phyloP scores from a whole-genome alignment of 306 rosid species.

The Begonia fuchsioides region DNA sequence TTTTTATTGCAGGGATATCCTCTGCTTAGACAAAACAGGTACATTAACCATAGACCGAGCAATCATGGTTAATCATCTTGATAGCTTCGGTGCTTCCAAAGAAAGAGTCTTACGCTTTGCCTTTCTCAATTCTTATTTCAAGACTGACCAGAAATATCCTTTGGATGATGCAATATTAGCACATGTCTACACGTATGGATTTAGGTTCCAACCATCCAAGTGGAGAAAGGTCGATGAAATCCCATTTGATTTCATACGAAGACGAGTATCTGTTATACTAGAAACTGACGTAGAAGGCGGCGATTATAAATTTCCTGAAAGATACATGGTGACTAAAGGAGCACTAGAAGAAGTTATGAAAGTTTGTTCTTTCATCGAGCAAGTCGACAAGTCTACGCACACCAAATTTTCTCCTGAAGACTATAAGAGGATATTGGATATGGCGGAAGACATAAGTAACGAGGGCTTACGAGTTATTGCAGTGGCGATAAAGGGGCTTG shows the following conservation, averaged over 20 bases:
- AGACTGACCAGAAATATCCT: constrained; percentile 77
- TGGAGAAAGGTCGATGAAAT: constrained; percentile 70
- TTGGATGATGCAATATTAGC: constrained; percentile 70
- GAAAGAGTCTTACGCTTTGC: constrained; percentile 55
- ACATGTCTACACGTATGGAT: constrained; percentile 59
- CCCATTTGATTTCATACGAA: constrained; percentile 76
- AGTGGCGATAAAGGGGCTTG: constrained; percentile 61
- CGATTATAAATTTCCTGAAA: constrained; percentile 15
- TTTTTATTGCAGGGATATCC: constrained; percentile 47
- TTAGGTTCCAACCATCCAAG: constrained; percentile 63
- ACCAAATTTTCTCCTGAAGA: constrained; percentile 27
- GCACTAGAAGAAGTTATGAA: constrained; percentile 66
- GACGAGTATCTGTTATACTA: constrained; percentile 61
- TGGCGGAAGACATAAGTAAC: constrained; percentile 53
- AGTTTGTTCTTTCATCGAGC: constrained; percentile 49
- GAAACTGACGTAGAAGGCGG: constrained; percentile 30
- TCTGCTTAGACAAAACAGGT: constrained; percentile 82
- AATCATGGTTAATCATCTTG: constrained; percentile 47
- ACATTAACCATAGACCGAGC: constrained; percentile 74
- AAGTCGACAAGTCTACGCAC: constrained; percentile 17
- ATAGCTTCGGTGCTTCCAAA: constrained; percentile 28
- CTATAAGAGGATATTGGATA: constrained; percentile 28
- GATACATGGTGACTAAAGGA: constrained; percentile 65
- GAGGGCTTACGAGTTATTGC: constrained; percentile 61
- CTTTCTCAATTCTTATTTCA: constrained; percentile 65